Evolutionary conservation across 345 rosid species (phyloP).

Genomic region (Syzygium grande): DNA sequence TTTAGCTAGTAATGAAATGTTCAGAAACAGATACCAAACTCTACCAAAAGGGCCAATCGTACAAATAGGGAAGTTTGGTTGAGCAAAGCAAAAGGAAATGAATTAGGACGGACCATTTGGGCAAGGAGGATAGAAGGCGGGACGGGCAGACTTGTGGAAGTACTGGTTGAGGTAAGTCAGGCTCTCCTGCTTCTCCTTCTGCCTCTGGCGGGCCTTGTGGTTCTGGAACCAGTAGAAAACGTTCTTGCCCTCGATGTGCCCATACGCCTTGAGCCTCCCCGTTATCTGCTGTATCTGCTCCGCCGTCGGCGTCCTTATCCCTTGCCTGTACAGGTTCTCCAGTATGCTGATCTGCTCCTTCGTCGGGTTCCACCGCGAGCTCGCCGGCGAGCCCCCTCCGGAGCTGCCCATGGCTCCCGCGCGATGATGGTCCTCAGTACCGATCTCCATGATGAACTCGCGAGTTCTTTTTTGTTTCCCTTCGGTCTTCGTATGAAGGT

Average conservation of each 20-base stretch:
- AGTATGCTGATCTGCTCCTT: conserved; percentile 72
- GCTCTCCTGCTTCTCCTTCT: conserved; percentile 77
- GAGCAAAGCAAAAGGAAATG: not conserved
- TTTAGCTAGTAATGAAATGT: not conserved
- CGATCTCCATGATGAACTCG: not conserved
- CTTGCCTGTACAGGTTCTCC: conserved; percentile 64
- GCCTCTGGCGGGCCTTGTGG: conserved; percentile 93
- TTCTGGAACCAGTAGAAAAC: conserved; percentile 99
- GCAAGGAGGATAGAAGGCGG: conserved; percentile 17
- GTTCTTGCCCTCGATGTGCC: conserved; percentile 97
- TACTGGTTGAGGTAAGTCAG: conserved; percentile 43
- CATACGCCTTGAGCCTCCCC: conserved; percentile 50
- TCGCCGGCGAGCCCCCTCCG: conserved; percentile 14
- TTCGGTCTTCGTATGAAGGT: not conserved
- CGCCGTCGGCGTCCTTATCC: conserved; percentile 80
- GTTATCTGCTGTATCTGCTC: conserved; percentile 93
- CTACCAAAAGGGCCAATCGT: not conserved
- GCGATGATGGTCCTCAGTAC: not conserved
- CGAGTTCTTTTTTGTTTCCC: not conserved
- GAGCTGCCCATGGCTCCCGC: not conserved
- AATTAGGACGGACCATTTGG: conserved; percentile 35
- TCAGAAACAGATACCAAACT: not conserved
- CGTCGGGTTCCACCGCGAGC: conserved; percentile 91
- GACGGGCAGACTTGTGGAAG: conserved; percentile 21
- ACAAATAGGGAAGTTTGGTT: not conserved